Evolutionary conservation across 78 protist species (phyloP), one percentile per base, ranked within the genome.

Genomic region (Dictyostelium purpureum): DNA sequence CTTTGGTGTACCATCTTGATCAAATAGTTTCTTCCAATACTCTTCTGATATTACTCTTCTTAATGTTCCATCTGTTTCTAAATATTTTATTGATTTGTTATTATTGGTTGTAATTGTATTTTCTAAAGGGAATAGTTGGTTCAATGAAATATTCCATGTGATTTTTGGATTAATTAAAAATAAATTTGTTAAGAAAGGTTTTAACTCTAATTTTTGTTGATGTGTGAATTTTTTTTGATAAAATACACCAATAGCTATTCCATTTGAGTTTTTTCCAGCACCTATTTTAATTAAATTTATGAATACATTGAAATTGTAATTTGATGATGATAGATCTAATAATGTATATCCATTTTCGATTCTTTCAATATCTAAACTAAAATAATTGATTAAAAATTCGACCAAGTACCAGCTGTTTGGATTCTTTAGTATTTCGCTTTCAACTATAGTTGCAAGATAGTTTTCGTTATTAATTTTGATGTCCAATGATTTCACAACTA

Each of bases 1-100:
- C 2, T 33, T 63, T 33, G 71, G 37, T 33, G 71, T 33, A 63
- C 71, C 71, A 63, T 63, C 71, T 4, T 63, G 71, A 63, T 63
- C 43, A 16, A 63, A 63, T 33, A 63, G 33, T 16, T 63, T 37
- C 16, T 37, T 33, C 71, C 71, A 63, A 63, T 63, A 43, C 6
- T 63, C 71, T 0, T 16, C 0, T 63, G 71, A 63, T 5, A 63
- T 63, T 12, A 63, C 42, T 33, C 71, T 28, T 16, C 33, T n/a
- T n/a, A n/a, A n/a, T n/a, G n/a, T n/a, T n/a, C n/a, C n/a, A n/a
- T n/a, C n/a, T n/a, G n/a, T n/a, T n/a, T n/a, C n/a, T n/a, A n/a
- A n/a, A n/a, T n/a, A n/a, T n/a, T n/a, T n/a, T n/a, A n/a, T n/a
- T n/a, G n/a, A n/a, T n/a, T n/a, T n/a, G n/a, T n/a, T n/a, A n/a